Percentiles rank a stretch among this genome's conserved stretches.
These are phyloP conservation scores for Terfezia claveryi DNA, from an alignment of 495 filamentous ascomycete species.

Conservation along the genomic window DNA sequence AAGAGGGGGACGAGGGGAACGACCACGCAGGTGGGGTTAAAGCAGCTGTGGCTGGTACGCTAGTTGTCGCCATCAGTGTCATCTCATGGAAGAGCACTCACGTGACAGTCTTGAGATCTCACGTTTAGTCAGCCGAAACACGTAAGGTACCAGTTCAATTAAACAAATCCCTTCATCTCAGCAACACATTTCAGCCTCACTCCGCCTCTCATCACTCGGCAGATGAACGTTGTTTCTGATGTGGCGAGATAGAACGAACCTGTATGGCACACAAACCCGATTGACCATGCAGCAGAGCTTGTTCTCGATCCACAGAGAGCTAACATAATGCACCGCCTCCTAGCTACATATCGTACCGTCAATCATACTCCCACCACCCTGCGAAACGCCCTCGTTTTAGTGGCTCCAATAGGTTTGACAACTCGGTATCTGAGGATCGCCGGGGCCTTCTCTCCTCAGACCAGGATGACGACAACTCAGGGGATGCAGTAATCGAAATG, in stretches of 20 bases:
- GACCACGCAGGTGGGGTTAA: neutral
- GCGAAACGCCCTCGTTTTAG: constrained; percentile 58
- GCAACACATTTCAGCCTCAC: no score
- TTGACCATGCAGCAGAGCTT: constrained; percentile 1
- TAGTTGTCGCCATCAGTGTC: no score
- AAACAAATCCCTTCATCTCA: no score
- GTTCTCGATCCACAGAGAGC: no score
- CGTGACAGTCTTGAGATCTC: no score
- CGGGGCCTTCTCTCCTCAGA: constrained; percentile 63
- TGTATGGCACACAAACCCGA: constrained; percentile 33
- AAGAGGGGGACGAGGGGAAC: neutral
- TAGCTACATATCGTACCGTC: constrained; percentile 96
- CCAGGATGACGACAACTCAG: constrained; percentile 43
- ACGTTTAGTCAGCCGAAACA: no score
- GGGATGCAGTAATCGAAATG: constrained; percentile 96
- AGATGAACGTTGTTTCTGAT: constrained; percentile 30
- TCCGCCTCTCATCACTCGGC: neutral
- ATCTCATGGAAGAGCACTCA: no score
- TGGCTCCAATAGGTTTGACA: constrained; percentile 44
- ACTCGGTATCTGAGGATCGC: constrained; percentile 50
- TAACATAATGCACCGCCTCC: neutral
- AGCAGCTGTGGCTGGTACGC: neutral
- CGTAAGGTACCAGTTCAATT: no score
- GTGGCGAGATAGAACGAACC: constrained; percentile 97
- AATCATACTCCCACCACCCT: constrained; percentile 91